These are phyloP conservation scores for Solanum raphanifolium DNA, from an alignment of 257 asterid species.

Conservation along the genomic window DNA sequence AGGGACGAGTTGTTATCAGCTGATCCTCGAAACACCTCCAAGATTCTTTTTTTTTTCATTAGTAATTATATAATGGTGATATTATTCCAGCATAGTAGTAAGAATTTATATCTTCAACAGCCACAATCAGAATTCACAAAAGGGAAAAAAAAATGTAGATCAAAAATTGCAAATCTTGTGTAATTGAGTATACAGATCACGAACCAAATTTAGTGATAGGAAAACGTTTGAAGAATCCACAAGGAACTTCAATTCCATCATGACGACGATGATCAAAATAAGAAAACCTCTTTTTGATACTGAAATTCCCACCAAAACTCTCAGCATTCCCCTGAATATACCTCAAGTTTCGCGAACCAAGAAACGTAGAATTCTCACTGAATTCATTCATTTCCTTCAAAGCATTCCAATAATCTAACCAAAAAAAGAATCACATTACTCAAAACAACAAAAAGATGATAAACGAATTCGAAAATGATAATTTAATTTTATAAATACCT, in stretches of 20 bases:
- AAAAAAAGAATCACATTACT: conserved; percentile 4
- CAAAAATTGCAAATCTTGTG: background rate
- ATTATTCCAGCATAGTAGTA: background rate
- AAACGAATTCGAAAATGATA: background rate
- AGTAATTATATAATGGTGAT: background rate
- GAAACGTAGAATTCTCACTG: conserved; percentile 18
- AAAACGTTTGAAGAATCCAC: conserved; percentile 68
- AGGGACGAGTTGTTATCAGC: background rate
- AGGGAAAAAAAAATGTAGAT: background rate
- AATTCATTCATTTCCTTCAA: conserved; percentile 31
- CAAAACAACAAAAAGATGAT: background rate
- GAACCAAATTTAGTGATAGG: conserved; percentile 48
- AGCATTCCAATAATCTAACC: conserved; percentile 50
- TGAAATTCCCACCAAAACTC: conserved; percentile 73
- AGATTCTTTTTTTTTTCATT: background rate
- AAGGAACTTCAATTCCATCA: conserved; percentile 38
- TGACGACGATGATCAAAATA: conserved; percentile 31
- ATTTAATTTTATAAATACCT: conserved; percentile 20
- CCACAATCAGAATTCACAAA: background rate
- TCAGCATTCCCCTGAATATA: conserved; percentile 44
- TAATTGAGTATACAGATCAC: background rate
- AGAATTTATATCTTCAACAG: background rate
- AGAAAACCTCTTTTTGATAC: conserved; percentile 34
- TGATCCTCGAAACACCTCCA: background rate
- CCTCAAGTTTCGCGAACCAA: conserved; percentile 25